Evolutionary conservation across 176 grass and related monocot genomes (phyloP), one percentile per base, ranked within the genome.

Genomic region (Aegilops bicornis): DNA sequence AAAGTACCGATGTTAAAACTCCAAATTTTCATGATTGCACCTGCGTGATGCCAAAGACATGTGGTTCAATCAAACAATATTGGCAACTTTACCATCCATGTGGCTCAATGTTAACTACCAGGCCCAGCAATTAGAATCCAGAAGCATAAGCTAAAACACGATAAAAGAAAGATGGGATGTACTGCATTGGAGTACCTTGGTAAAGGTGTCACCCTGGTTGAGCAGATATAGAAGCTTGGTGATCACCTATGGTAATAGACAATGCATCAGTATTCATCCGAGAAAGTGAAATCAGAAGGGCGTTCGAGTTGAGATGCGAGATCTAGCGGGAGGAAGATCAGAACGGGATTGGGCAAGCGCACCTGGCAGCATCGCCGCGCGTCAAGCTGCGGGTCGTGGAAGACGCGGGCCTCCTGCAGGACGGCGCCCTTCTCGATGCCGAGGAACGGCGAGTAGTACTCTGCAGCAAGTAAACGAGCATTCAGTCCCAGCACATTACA

Each of bases 361-460:
- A 99, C 97, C 97, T 99, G 97, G 73, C 92, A 99, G 90, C 97
- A 99, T 64, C 89, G 89, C 40, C 97, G 91, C 20, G 94, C 85
- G 89, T 99, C 97, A 43, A 99, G 92, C 85, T 99, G 97, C 5
- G 92, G 91, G 86, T 99, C 97, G 73, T 99, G 91, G 89, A 99
- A 99, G 79, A 93, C 90, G 82, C 94, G 91, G 13, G 94, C 97
- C 91, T 99, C 97, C 91, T 99, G 97, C 58, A 97, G 90, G 24
- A 99, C 94, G 19, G 97, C 94, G 29, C 97, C 97, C 87, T 99
- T 99, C 89, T 99, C 97, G 77, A 99, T 97, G 64, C 97, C 97
- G 67, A 94, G 92, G 80, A 99, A 99, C 8, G 97, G 94, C 63
- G 94, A 95, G 86, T 96, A 99, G 73, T 93, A 95, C 85, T 91